phyloP scores from a whole-genome alignment of 768 basidiomycete genomes.

The Hydnomerulius pinastri region DNA sequence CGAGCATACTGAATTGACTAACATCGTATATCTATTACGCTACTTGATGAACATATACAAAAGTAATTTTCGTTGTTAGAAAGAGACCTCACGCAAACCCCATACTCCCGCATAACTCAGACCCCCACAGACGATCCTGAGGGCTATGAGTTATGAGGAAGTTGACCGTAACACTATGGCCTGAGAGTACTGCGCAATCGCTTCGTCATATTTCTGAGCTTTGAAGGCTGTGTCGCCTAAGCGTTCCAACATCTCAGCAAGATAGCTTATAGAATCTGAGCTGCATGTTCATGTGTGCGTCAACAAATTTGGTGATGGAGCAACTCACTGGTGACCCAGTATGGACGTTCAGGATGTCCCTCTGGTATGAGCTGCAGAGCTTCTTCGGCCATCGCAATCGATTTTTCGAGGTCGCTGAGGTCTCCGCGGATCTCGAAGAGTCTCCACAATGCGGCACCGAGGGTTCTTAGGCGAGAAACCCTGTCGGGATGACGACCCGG shows the following conservation, averaged over 20 bases:
- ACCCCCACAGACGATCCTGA: background rate
- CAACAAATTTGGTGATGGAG: too few relatives aligned
- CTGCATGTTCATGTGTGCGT: background rate
- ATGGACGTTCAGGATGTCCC: background rate
- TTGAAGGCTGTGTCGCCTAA: background rate
- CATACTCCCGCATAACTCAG: background rate
- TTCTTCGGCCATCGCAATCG: background rate
- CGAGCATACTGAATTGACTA: too few relatives aligned
- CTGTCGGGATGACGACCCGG: background rate
- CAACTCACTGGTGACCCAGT: background rate
- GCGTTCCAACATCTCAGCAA: background rate
- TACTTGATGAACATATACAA: background rate
- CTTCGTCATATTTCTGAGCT: background rate
- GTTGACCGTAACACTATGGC: background rate
- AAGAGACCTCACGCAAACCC: background rate
- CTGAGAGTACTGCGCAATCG: background rate
- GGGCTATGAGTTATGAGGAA: background rate
- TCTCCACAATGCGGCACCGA: background rate
- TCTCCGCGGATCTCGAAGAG: background rate
- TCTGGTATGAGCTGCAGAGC: background rate
- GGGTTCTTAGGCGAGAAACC: background rate
- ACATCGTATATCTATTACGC: background rate
- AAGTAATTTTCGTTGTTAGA: background rate
- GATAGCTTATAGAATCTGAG: background rate
- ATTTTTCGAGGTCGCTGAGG: background rate